Evolutionary conservation across 495 filamentous ascomycete species (phyloP).

Genomic region (Podospora fimiseda): DNA sequence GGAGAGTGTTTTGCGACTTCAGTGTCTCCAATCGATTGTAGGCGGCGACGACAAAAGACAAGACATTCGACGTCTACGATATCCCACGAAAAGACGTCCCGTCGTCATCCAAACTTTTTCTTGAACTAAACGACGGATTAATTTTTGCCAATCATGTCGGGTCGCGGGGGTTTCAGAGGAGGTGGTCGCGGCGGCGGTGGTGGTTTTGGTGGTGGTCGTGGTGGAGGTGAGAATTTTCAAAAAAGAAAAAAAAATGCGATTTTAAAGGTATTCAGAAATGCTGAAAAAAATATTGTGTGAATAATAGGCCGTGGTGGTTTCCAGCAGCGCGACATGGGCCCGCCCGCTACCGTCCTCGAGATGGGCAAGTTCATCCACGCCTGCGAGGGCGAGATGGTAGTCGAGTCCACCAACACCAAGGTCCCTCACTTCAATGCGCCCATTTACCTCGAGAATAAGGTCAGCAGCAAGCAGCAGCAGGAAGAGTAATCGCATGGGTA

Average conservation of each 20-base stretch:
- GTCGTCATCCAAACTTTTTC: constrained; percentile 6
- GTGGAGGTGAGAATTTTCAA: constrained; percentile 9
- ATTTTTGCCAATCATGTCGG: constrained; percentile 19
- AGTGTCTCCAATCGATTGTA: background rate
- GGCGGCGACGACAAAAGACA: background rate
- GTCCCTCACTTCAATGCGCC: constrained; percentile 98
- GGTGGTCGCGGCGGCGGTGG: constrained; percentile 24
- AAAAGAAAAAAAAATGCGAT: background rate
- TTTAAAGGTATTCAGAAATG: background rate
- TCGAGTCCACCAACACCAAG: constrained; percentile 87
- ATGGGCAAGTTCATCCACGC: constrained; percentile 91
- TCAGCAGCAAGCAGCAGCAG: constrained; percentile 21
- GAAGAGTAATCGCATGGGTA: no score
- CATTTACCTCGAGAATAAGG: constrained; percentile 98
- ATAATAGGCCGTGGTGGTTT: constrained; percentile 50
- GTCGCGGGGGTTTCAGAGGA: constrained; percentile 27
- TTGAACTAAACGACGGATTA: constrained; percentile 10
- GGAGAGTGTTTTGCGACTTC: background rate
- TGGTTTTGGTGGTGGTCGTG: constrained; percentile 16
- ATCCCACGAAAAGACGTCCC: constrained; percentile 4
- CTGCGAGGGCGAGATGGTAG: constrained; percentile 94
- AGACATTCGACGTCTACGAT: background rate
- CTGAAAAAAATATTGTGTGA: no score
- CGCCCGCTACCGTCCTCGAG: constrained; percentile 52
- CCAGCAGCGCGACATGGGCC: constrained; percentile 47